phyloP scores from a whole-genome alignment of 2,329 filamentous ascomycete genomes.

The Aspergillus texensis region DNA sequence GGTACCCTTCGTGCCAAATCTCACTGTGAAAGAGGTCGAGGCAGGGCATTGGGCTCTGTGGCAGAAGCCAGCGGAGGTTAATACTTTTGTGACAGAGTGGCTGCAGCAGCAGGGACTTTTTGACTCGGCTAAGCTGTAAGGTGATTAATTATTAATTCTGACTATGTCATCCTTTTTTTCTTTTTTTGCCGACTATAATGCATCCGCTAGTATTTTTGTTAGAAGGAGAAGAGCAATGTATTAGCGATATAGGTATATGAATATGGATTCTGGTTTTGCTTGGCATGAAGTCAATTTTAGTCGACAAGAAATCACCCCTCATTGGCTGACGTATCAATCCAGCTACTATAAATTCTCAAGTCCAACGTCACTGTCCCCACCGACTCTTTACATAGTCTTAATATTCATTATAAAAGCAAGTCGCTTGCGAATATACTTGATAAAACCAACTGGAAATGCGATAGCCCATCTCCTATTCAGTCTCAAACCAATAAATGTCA shows the following conservation, averaged over 20 bases:
- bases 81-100: constrained; percentile 8
- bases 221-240: too few species aligned
- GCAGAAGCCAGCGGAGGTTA: constrained; percentile 8
- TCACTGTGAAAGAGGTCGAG: constrained; percentile 7
- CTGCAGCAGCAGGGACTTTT: constrained; percentile 8
- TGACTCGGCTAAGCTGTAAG: not conserved
- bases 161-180: not conserved
- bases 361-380: not conserved
- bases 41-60: constrained; percentile 10
- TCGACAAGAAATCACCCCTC: not conserved
- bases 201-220: not conserved
- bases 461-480: not conserved
- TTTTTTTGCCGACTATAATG: not conserved
- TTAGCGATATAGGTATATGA: not conserved
- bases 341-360: not conserved
- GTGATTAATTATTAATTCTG: not conserved
- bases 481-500: constrained; percentile 22
- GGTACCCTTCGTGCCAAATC: constrained; percentile 2
- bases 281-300: not conserved
- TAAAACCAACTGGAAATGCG: not conserved
- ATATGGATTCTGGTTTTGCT: not conserved
- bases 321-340: not conserved
- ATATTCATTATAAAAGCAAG: not conserved
- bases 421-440: not conserved
- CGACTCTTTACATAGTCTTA: not conserved